phyloP scores from a whole-genome alignment of 768 basidiomycete genomes.

The Phanerodontia chrysosporium region DNA sequence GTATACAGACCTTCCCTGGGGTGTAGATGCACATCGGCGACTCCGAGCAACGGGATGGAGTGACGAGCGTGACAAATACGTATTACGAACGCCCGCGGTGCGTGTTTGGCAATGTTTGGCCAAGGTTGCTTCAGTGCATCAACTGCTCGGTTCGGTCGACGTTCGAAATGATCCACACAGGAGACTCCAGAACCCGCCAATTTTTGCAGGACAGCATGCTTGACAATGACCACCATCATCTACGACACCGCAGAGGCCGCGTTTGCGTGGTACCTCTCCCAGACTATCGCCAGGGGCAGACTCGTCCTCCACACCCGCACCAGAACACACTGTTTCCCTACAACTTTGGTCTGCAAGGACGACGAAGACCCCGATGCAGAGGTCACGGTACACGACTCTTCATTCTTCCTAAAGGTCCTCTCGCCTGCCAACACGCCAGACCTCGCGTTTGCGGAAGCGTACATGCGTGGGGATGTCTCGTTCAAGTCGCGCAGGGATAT shows the following conservation, averaged over 20 bases:
- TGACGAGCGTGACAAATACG: no score
- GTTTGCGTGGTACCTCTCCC: constrained; percentile 9
- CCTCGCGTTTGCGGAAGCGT: constrained; percentile 72
- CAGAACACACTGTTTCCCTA: constrained; percentile 43
- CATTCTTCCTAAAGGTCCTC: constrained; percentile 1
- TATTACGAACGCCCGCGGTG: no score
- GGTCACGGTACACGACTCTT: constrained; percentile 15
- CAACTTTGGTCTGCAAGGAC: constrained; percentile 11
- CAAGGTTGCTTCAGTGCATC: no score
- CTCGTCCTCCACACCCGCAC: constrained; percentile 42
- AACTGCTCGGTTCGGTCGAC: no score
- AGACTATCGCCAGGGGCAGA: constrained; percentile 44
- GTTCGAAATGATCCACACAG: no score
- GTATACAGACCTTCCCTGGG: no score
- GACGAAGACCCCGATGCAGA: background rate
- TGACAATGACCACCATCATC: background rate
- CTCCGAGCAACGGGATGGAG: no score
- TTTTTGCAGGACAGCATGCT: background rate
- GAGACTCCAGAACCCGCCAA: no score
- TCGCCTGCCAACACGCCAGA: constrained; percentile 48
- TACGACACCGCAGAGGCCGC: background rate
- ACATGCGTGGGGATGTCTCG: constrained; percentile 70
- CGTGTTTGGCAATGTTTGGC: no score
- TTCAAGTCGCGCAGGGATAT: constrained; percentile 52
- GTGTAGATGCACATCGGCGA: no score